These are phyloP conservation scores for Excoecaria agallocha DNA, from an alignment of 345 rosid species.

Conservation along the genomic window DNA sequence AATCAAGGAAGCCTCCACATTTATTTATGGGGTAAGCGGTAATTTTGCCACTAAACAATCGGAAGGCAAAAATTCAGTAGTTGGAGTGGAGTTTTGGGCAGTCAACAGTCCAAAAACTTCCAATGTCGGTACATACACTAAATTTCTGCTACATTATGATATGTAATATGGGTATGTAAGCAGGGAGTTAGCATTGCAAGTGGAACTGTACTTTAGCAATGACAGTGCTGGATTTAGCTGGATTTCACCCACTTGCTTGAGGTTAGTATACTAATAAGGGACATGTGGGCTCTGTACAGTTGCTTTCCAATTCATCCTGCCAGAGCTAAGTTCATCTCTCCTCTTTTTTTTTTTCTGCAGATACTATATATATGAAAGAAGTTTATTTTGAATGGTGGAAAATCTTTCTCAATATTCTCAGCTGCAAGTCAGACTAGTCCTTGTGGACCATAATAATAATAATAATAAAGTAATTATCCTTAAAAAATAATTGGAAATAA, in stretches of 20 bases:
- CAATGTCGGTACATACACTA: no score
- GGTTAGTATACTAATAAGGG: not conserved
- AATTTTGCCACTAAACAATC: no score
- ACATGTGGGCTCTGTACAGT: not conserved
- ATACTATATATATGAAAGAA: no score
- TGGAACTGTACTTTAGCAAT: not conserved
- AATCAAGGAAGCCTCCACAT: not conserved
- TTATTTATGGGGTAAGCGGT: no score
- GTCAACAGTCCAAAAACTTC: not conserved
- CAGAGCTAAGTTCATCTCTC: not conserved
- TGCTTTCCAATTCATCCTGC: no score
- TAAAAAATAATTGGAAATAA: not conserved
- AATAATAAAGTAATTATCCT: not conserved
- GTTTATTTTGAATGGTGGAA: not conserved
- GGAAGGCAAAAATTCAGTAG: no score
- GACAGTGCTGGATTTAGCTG: not conserved
- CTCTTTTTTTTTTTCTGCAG: no score
- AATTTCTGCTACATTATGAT: no score
- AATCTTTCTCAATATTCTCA: no score
- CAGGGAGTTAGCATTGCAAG: not conserved
- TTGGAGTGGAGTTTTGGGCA: not conserved
- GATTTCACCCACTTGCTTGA: not conserved
- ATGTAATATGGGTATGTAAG: not conserved
- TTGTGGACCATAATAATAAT: not conserved
- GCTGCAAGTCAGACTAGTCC: not conserved